A percentile compares a stretch with the other conserved stretches of the same genome.
Evolutionary conservation across 495 filamentous ascomycete species (phyloP).

Genomic region (Polyplosphaeria fusca): DNA sequence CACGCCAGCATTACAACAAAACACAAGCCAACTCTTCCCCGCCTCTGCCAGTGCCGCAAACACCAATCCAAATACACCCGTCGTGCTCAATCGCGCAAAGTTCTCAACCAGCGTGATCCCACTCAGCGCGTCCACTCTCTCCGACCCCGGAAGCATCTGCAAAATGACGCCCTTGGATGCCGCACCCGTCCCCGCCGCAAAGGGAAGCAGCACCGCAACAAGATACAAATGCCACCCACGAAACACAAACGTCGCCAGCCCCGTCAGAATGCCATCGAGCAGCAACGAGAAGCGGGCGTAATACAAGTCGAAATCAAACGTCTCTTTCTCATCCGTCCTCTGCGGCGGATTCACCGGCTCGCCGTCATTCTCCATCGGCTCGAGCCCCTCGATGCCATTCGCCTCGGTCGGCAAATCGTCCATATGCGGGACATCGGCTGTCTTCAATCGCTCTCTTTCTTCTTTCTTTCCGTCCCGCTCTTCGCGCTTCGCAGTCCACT

Average conservation of each 20-base stretch:
- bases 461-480: neutral
- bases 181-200: conserved; percentile 54
- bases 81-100: conserved; percentile 49
- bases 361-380: conserved; percentile 43
- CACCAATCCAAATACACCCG: conserved; percentile 53
- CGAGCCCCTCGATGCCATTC: conserved; percentile 38
- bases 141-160: conserved; percentile 48
- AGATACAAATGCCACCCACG: conserved; percentile 53
- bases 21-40: conserved; percentile 51
- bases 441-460: neutral
- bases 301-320: conserved; percentile 52
- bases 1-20: conserved; percentile 56
- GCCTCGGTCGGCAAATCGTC: conserved; percentile 25
- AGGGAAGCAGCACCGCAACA: conserved; percentile 48
- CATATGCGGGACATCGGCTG: conserved; percentile 6
- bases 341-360: conserved; percentile 41
- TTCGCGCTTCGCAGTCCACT: conserved; percentile 39
- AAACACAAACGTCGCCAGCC: conserved; percentile 51
- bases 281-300: conserved; percentile 54
- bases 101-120: conserved; percentile 57
- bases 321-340: conserved; percentile 39
- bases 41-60: conserved; percentile 51
- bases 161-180: conserved; percentile 59
- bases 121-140: conserved; percentile 54
- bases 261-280: conserved; percentile 52